Conservation (phyloP, 768 basidiomycete genomes). For the Suillus paluster region DNA sequence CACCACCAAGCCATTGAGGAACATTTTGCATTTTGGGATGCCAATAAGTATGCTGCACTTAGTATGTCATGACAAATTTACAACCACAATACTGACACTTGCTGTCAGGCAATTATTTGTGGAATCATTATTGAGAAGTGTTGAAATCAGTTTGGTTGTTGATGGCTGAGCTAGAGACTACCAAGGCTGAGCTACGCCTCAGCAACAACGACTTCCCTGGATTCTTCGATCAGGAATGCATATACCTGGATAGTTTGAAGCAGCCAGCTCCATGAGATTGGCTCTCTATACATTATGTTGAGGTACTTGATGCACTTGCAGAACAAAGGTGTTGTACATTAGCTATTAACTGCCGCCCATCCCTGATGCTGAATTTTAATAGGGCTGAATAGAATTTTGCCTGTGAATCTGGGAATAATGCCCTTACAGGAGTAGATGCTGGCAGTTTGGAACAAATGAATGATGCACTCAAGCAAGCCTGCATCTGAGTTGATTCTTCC, state of each 20-base stretch:
- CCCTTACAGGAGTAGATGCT: not conserved
- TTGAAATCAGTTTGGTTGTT: not conserved
- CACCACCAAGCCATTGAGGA: conserved; percentile 29
- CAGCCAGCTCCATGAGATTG: not conserved
- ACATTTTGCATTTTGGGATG: conserved; percentile 23
- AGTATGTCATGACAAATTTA: conserved; percentile 17
- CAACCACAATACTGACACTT: conserved; percentile 14
- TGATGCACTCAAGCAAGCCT: not conserved
- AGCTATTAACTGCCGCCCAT: not conserved
- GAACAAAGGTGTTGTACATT: not conserved
- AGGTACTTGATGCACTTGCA: conserved; percentile 7
- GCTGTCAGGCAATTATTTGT: conserved; percentile 4
- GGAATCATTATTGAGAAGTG: conserved; percentile 10
- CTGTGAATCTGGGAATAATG: not conserved
- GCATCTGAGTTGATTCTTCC: conserved; percentile 1
- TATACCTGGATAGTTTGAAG: conserved; percentile 4
- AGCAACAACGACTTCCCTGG: not conserved
- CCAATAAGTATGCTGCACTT: conserved; percentile 22
- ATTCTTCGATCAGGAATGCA: conserved; percentile 5
- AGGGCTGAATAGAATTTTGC: not conserved
- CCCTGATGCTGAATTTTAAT: not conserved
- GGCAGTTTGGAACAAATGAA: not conserved
- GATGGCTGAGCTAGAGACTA: conserved; percentile 2
- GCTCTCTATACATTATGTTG: conserved; percentile 5
- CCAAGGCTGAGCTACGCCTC: conserved; percentile 1